Evolutionary conservation across 371 early-diverging fungal genomes (phyloP), one percentile per base, ranked within the genome.

Genomic region (Mortierella sp.): DNA sequence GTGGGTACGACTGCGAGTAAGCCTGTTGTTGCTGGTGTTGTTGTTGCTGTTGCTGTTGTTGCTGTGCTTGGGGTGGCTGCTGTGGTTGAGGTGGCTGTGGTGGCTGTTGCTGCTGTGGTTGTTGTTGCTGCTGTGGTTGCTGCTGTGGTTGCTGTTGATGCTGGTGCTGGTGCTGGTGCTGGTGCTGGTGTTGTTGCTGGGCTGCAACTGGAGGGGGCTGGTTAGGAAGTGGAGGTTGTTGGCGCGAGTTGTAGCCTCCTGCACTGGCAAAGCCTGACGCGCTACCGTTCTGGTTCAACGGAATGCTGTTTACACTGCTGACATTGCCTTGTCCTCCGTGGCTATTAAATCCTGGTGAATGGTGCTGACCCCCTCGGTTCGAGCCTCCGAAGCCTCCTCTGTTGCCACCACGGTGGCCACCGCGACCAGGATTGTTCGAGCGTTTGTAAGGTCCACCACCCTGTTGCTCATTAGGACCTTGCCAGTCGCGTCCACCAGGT

Each of bases 141-240:
- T 72, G 66, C 11, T 64, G 64, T 9, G 52, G 60, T 29, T 64
- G 65, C 28, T 61, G 62, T 29, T 63, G 64, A 30, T 70, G 70
- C 2, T 64, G 68, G 16, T 73, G 74, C 52, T 66, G 67, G 19
- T 65, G 69, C 26, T 69, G 74, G 9, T 74, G 75, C 51, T 75
- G 75, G 29, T 70, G 57, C 11, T 26, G n/a, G 30, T 18, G 30
- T 14, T 26, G 29, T 18, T 57, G 70, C 47, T 75, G 75, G 44
- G 67, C 46, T 7, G 71, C 70, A 11, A 71, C 59, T 60, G 75
- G 75, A 6, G 75, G 75, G 7, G 75, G 71, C 29, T 75, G 75
- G 1, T 70, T 28, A 1, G 75, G 75, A 59, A 75, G 30, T 7
- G 75, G 75, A n/a, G 75, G 75, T 45, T 75, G 60, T 18, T 60